Evolutionary conservation across 305 asterid genomes (phyloP), one percentile per base, ranked within the genome.

Genomic region (Solanum hybrid): DNA sequence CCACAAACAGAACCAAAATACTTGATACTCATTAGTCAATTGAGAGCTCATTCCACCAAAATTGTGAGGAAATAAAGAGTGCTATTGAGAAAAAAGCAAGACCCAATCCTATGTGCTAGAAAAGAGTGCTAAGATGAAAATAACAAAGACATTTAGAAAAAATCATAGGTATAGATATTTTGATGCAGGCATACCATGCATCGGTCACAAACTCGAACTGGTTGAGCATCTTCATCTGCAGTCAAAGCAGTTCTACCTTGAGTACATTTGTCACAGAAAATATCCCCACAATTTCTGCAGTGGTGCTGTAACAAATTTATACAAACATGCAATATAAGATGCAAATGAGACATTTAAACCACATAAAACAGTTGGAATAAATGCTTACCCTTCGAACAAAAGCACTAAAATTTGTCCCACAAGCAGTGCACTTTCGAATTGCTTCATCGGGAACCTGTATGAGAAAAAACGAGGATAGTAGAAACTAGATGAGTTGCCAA

Each of bases 221-320:
- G 96, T 93, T 94, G 98, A 76, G 99, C 97, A 91, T 93, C 29
- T 90, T 95, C 97, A 78, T 96, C 98, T 56, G 95, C 92, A 17
- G 97, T 96, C 40, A 96, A 95, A 72, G 96, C 93, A 80, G 92
- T 96, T 94, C 99, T 95, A 90, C 99, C 99, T 92, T 96, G 99
- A 38, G 99, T 96, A 92, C 98, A 96, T 93, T 96, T 96, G 93
- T 96, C 99, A 93, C 99, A 96, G 93, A 96, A 96, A 87, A 96
- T 93, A 91, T 96, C 98, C 89, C 99, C 99, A 91, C 99, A 96
- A 92, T 96, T 96, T 80, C 98, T 91, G 91, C 99, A 97, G 89
- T 97, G 99, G 93, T 97, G 97, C 97, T 97, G 95, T 91, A 69
- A 89, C 87, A 87, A 56, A 91, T 40, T 22, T 89, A 69, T 84